phyloP scores from a whole-genome alignment of 2,329 filamentous ascomycete genomes.

The Aspergillus melleus region DNA sequence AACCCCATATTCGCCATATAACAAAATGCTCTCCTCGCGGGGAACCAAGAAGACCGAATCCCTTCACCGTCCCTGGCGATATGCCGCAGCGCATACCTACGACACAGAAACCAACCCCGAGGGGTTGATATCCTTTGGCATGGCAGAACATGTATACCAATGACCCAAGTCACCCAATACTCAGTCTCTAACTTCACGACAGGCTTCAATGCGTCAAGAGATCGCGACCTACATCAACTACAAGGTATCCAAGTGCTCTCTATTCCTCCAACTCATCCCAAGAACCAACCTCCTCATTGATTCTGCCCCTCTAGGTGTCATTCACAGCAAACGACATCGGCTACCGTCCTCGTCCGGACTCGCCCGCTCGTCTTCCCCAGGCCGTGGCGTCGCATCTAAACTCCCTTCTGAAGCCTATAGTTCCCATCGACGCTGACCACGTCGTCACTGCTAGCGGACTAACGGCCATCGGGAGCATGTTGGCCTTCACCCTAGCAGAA shows the following conservation, averaged over 20 bases:
- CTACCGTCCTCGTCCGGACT: constrained; percentile 43
- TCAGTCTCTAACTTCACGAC: constrained; percentile 1
- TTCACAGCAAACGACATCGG: constrained; percentile 37
- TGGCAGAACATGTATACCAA: constrained; percentile 35
- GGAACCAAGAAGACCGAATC: constrained; percentile 23
- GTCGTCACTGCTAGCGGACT: constrained; percentile 45
- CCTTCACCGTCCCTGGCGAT: constrained; percentile 28
- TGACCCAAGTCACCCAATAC: neutral
- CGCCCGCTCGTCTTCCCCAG: constrained; percentile 38
- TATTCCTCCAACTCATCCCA: neutral
- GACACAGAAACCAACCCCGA: constrained; percentile 30
- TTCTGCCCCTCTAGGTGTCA: constrained; percentile 22
- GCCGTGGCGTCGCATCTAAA: constrained; percentile 47
- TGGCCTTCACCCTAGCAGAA: constrained; percentile 45
- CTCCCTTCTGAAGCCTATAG: constrained; percentile 39
- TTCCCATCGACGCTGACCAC: constrained; percentile 35
- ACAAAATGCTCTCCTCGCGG: constrained; percentile 30
- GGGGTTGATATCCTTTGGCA: constrained; percentile 37
- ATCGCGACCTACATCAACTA: constrained; percentile 41
- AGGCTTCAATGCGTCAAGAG: constrained; percentile 41
- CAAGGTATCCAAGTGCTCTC: constrained; percentile 24
- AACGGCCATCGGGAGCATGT: constrained; percentile 44
- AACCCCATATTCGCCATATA: neutral
- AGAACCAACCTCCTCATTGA: neutral
- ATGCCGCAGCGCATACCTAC: constrained; percentile 26